Conservation (phyloP, 495 filamentous ascomycete genomes). For the Bathelium albidoporum region DNA sequence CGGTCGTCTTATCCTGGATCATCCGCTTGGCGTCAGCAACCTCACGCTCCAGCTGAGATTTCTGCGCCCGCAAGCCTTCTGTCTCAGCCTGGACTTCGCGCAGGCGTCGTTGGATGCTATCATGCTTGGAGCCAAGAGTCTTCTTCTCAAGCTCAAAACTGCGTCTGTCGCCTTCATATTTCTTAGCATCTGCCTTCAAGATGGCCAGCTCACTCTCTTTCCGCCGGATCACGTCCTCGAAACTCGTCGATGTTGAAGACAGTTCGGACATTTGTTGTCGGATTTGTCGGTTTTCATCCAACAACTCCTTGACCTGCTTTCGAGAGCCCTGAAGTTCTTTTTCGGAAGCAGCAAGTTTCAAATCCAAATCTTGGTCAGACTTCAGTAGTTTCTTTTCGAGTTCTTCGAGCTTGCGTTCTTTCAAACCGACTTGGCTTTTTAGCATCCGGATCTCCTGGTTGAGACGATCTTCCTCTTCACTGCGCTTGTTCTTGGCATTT, state of each 20-base stretch:
- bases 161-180: constrained; percentile 64
- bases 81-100: constrained; percentile 79
- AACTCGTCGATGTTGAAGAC: constrained; percentile 83
- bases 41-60: constrained; percentile 72
- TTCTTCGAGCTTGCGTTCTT: constrained; percentile 83
- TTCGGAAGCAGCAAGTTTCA: constrained; percentile 71
- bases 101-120: constrained; percentile 65
- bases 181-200: constrained; percentile 71
- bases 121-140: constrained; percentile 60
- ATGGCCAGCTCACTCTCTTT: constrained; percentile 91
- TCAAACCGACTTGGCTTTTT: constrained; percentile 77
- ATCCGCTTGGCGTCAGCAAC: constrained; percentile 77
- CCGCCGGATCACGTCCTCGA: constrained; percentile 81
- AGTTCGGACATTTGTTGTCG: constrained; percentile 78
- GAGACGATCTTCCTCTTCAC: constrained; percentile 60
- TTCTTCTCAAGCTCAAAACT: constrained; percentile 65
- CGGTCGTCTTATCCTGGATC: constrained; percentile 77
- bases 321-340: constrained; percentile 68
- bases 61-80: constrained; percentile 76
- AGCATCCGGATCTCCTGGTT: constrained; percentile 81
- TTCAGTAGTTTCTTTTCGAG: constrained; percentile 75
- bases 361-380: constrained; percentile 78
- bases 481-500: constrained; percentile 54
- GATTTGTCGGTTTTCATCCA: constrained; percentile 73
- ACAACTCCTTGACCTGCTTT: constrained; percentile 60